Evolutionary conservation across 768 basidiomycete species (phyloP).

Genomic region (Pleurotus ostreatus): DNA sequence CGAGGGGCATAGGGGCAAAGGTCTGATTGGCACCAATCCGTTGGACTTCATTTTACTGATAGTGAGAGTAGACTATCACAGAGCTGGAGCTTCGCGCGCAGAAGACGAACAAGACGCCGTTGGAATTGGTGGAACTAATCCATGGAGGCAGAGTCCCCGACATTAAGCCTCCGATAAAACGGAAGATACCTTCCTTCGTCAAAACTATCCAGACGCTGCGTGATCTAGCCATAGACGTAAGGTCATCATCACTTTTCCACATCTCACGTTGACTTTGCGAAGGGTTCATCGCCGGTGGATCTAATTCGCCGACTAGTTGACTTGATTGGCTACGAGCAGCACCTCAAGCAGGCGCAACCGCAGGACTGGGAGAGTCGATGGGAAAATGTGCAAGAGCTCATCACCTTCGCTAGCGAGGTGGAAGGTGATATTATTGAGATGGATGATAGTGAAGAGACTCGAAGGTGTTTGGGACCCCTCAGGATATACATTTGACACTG

Average conservation of each 20-base stretch:
- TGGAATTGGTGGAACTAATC: slow-evolving; percentile 62
- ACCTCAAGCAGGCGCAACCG: slow-evolving; percentile 66
- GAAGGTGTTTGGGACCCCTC: too few species aligned
- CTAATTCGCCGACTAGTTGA: slow-evolving; percentile 58
- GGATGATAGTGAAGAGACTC: too few species aligned
- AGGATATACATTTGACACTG: too few species aligned
- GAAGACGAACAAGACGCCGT: slow-evolving; percentile 44
- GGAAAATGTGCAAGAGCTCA: slow-evolving; percentile 86
- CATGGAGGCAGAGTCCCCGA: slow-evolving; percentile 57
- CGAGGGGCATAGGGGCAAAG: slow-evolving; percentile 75
- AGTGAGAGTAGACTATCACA: slow-evolving; percentile 44
- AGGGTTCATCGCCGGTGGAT: slow-evolving; percentile 61
- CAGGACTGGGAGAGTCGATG: slow-evolving; percentile 67
- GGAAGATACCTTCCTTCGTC: slow-evolving; percentile 61
- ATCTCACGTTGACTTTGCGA: not conserved
- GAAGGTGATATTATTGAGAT: slow-evolving; percentile 21
- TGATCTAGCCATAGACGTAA: slow-evolving; percentile 50
- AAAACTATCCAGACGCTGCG: slow-evolving; percentile 48
- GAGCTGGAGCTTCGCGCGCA: slow-evolving; percentile 55
- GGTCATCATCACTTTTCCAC: slow-evolving; percentile 3
- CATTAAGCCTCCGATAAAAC: slow-evolving; percentile 61
- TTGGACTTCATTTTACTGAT: not conserved
- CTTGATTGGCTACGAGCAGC: slow-evolving; percentile 58
- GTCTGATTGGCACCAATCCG: slow-evolving; percentile 26
- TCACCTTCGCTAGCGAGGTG: slow-evolving; percentile 68